Base-by-base conservation (phyloP, 805 yeast species). In the Candida vaughaniae region DNA sequence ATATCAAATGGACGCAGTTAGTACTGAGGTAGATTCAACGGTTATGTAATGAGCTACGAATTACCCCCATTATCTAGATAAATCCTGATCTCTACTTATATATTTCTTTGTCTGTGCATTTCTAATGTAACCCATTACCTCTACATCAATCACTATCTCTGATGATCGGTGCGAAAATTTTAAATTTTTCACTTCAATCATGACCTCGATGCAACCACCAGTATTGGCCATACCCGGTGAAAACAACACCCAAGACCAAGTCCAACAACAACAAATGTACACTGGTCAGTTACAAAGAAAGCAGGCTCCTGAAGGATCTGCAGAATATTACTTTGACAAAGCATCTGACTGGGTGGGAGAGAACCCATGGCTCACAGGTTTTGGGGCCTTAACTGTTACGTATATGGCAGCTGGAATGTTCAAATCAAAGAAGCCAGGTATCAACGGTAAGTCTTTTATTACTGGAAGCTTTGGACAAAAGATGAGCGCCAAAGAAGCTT, bases 391-490 rank as follows among this genome's bases (percentile, higher is more conserved):
- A 45, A 77, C 82, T 4, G 64, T 78, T 3, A 77, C 77, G 0
- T 84, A 83, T 51, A 70, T 79, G 36, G 71, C 73, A 14, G 82
- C 90, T 2, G 90, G 90, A 3, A 61, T 77, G 9, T 75, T 81
- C 59, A 84, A 80, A 58, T 62, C 76, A 3, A 76, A 73, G 45
- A 83, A 80, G 44, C 84, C 88, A n/a, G 84, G 87, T 26, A 56
- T 75, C 16, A 69, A 71, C 39, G 84, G 84, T 8, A 76, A 78
- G 46, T 78, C 83, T 15, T 91, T 81, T 54, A 66, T 72, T 56
- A 87, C 81, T 57, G 99, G 98, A 39, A 87, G 96, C 1, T 91
- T 91, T 63, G 96, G 90, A 25, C 60, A 77, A n/a, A 93, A 91
- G 60, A 88, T 91, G 95, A 74, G 76, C 41, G 82, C 90, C 30